Evolutionary conservation across 192 early-diverging fungal genomes (phyloP).

Genomic region (Coemansia sp.): DNA sequence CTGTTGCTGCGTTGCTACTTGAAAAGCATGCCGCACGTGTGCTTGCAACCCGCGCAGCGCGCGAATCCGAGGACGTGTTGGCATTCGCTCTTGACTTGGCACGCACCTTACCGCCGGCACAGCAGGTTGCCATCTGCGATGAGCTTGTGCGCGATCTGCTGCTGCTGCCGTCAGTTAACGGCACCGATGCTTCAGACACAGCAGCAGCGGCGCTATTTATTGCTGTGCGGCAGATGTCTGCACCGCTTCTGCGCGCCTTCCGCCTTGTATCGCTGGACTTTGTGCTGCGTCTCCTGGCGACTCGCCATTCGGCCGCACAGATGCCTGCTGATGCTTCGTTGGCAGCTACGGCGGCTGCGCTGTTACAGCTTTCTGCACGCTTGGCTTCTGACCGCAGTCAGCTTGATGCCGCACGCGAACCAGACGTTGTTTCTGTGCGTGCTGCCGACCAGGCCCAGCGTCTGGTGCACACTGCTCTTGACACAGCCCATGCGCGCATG

Average conservation of each 20-base stretch:
- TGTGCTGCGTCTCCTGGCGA: slow-evolving; percentile 46
- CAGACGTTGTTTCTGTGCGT: slow-evolving; percentile 20
- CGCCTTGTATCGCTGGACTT: slow-evolving; percentile 48
- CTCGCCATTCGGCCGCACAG: slow-evolving; percentile 25
- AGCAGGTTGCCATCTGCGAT: slow-evolving; percentile 67
- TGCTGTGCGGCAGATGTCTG: slow-evolving; percentile 24
- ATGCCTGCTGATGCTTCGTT: slow-evolving; percentile 13
- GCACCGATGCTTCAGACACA: slow-evolving; percentile 1
- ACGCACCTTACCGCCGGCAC: slow-evolving; percentile 63
- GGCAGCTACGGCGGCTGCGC: slow-evolving; percentile 9
- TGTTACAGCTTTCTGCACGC: slow-evolving; percentile 28
- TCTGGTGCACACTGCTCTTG: slow-evolving; percentile 68
- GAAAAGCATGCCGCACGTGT: slow-evolving; percentile 64
- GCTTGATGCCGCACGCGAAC: slow-evolving; percentile 13
- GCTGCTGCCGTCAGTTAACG: slow-evolving; percentile 49
- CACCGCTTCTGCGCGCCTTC: slow-evolving; percentile 37
- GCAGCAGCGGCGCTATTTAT: slow-evolving; percentile 14
- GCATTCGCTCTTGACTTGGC: slow-evolving; percentile 76
- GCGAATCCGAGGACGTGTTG: slow-evolving; percentile 63
- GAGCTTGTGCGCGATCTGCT: slow-evolving; percentile 60
- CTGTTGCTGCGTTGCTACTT: slow-evolving; percentile 70
- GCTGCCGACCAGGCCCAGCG: slow-evolving; percentile 53
- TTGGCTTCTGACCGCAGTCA: slow-evolving; percentile 21
- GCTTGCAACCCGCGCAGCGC: slow-evolving; percentile 35
- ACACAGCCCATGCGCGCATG: slow-evolving; percentile 74